Conservation (phyloP, 805 yeast species). For the Nakazawaea wickerhamii region DNA sequence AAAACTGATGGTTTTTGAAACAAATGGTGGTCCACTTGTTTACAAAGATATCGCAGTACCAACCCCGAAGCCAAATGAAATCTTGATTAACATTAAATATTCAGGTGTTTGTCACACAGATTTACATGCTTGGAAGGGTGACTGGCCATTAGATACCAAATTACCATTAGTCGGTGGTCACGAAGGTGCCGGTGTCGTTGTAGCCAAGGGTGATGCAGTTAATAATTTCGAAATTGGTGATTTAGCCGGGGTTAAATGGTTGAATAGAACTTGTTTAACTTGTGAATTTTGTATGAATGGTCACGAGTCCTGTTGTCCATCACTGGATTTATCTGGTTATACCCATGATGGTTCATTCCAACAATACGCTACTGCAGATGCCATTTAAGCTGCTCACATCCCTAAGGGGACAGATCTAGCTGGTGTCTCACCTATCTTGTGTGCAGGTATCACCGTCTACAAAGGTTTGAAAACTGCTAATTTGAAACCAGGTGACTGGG, state of each 20-base stretch:
- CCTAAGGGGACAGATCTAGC: slow-evolving; percentile 75
- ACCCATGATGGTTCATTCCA: slow-evolving; percentile 90
- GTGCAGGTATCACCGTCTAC: slow-evolving; percentile 91
- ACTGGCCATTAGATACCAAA: slow-evolving; percentile 78
- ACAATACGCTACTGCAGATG: slow-evolving; percentile 86
- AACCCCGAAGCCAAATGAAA: slow-evolving; percentile 68
- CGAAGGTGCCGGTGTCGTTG: slow-evolving; percentile 87
- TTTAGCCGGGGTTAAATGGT: slow-evolving; percentile 80
- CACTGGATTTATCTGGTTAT: slow-evolving; percentile 77
- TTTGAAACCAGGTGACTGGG: slow-evolving; percentile 67
- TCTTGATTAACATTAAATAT: slow-evolving; percentile 75
- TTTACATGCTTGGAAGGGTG: slow-evolving; percentile 91
- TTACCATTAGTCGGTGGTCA: slow-evolving; percentile 83
- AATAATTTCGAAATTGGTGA: slow-evolving; percentile 73
- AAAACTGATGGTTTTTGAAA: slow-evolving; percentile 67
- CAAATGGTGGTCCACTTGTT: slow-evolving; percentile 54
- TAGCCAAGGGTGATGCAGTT: slow-evolving; percentile 67
- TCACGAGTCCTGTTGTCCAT: slow-evolving; percentile 66
- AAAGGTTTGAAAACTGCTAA: slow-evolving; percentile 82
- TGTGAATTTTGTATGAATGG: slow-evolving; percentile 71
- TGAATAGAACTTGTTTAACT: slow-evolving; percentile 68
- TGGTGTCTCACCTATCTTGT: slow-evolving; percentile 71
- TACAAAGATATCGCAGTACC: slow-evolving; percentile 80
- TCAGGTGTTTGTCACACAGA: slow-evolving; percentile 95
- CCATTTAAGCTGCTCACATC: slow-evolving; percentile 77